Percentiles rank a stretch among this genome's conserved stretches.
Evolutionary conservation across 768 basidiomycete species (phyloP).

Genomic region (Daedaleopsis nitida): DNA sequence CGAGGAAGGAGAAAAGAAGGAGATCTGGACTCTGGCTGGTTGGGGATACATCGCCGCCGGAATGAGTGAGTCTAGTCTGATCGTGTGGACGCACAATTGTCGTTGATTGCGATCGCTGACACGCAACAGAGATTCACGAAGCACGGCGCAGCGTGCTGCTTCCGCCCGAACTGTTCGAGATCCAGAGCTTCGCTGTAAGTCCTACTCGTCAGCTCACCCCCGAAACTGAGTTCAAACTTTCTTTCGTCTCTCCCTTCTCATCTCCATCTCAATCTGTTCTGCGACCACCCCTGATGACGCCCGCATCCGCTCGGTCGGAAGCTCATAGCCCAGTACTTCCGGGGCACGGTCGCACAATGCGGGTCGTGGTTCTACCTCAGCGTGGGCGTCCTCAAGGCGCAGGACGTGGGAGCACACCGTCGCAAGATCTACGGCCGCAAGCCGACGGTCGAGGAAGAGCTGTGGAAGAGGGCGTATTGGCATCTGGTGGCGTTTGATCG

Average conservation of each 20-base stretch:
- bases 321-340: slow-evolving; percentile 51
- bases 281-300: background rate
- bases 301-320: slow-evolving; percentile 25
- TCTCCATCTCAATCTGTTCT: background rate
- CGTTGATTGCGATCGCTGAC: slow-evolving; percentile 5
- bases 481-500: slow-evolving; percentile 62
- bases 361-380: slow-evolving; percentile 48
- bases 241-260: background rate
- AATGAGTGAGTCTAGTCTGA: slow-evolving; percentile 42
- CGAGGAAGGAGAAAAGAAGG: slow-evolving; percentile 32
- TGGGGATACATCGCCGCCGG: slow-evolving; percentile 61
- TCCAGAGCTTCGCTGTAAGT: slow-evolving; percentile 57
- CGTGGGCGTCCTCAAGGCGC: slow-evolving; percentile 51
- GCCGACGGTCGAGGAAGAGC: slow-evolving; percentile 45
- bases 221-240: slow-evolving; percentile 4
- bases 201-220: background rate
- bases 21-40: slow-evolving; percentile 57
- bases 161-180: slow-evolving; percentile 61
- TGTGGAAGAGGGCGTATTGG: slow-evolving; percentile 57
- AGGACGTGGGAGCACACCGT: slow-evolving; percentile 54
- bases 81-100: background rate
- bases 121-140: slow-evolving; percentile 49
- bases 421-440: slow-evolving; percentile 35
- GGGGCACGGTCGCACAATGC: slow-evolving; percentile 46
- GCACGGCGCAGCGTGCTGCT: slow-evolving; percentile 52